Conservation (phyloP, 2,329 filamentous ascomycete genomes). For the Leptographium flavum region DNA sequence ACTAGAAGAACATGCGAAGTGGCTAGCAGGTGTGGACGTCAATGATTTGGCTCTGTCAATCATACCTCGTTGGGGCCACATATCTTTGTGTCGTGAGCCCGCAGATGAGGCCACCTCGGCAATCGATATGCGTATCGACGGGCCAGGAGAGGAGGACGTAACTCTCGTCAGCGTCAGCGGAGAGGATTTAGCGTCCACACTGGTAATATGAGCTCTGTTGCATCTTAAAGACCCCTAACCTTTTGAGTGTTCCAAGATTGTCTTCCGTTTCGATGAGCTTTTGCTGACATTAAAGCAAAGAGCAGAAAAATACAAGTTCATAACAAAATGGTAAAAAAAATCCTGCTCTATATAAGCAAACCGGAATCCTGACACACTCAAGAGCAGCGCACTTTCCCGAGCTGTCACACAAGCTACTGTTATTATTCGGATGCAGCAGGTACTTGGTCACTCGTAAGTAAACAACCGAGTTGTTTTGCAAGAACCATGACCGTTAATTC, state of each 20-base stretch:
- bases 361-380: background rate
- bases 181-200: background rate
- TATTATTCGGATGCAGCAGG: background rate
- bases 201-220: too few species aligned
- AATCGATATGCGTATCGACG: background rate
- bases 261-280: too few species aligned
- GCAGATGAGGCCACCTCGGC: background rate
- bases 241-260: background rate
- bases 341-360: background rate
- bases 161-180: background rate
- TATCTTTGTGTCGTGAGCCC: background rate
- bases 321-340: conserved; percentile 5
- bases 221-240: too few species aligned
- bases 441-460: background rate
- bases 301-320: background rate
- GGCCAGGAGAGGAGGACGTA: background rate
- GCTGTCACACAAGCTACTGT: conserved; percentile 1
- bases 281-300: background rate
- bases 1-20: background rate
- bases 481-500: background rate
- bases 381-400: conserved; percentile 5
- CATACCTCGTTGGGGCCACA: conserved; percentile 2
- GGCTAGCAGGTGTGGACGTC: background rate
- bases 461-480: background rate
- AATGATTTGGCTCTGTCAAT: background rate